phyloP scores from a whole-genome alignment of 2,329 filamentous ascomycete genomes.

The Alternaria sp. region DNA sequence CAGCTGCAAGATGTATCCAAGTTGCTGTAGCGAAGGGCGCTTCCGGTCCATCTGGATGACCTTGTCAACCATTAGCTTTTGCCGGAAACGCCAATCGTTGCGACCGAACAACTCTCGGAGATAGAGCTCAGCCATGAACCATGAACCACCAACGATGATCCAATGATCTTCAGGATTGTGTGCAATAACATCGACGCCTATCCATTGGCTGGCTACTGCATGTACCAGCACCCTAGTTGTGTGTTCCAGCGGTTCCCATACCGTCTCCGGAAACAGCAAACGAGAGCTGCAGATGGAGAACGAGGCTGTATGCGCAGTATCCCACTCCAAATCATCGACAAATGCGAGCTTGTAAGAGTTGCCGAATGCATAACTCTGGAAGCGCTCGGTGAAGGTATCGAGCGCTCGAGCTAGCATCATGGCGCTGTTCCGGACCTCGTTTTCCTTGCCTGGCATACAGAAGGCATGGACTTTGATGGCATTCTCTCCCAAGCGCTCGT shows the following conservation, averaged over 20 bases:
- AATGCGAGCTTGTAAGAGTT: slow-evolving; percentile 93
- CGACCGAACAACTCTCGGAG: slow-evolving; percentile 91
- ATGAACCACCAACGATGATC: slow-evolving; percentile 88
- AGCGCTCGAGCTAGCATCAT: slow-evolving; percentile 83
- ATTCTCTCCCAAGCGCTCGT: slow-evolving; percentile 87
- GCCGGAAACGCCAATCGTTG: slow-evolving; percentile 91
- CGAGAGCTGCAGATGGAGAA: slow-evolving; percentile 88
- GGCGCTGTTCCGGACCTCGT: slow-evolving; percentile 87
- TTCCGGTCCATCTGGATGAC: slow-evolving; percentile 83
- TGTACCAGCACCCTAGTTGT: slow-evolving; percentile 83
- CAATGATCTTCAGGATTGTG: slow-evolving; percentile 83
- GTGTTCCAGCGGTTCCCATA: slow-evolving; percentile 85
- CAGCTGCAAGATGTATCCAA: slow-evolving; percentile 79
- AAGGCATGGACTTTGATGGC: slow-evolving; percentile 91
- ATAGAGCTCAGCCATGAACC: slow-evolving; percentile 95
- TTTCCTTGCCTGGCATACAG: slow-evolving; percentile 82
- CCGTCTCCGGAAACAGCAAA: slow-evolving; percentile 82
- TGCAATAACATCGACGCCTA: slow-evolving; percentile 90
- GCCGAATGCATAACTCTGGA: slow-evolving; percentile 85
- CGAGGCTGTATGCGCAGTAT: slow-evolving; percentile 80
- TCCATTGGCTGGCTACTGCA: slow-evolving; percentile 90
- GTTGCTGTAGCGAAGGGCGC: slow-evolving; percentile 81
- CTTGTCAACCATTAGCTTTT: slow-evolving; percentile 84
- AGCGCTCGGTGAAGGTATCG: slow-evolving; percentile 90
- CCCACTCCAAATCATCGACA: slow-evolving; percentile 83